Conservation (phyloP, 805 yeast genomes). For the Candida taoyuanica region DNA sequence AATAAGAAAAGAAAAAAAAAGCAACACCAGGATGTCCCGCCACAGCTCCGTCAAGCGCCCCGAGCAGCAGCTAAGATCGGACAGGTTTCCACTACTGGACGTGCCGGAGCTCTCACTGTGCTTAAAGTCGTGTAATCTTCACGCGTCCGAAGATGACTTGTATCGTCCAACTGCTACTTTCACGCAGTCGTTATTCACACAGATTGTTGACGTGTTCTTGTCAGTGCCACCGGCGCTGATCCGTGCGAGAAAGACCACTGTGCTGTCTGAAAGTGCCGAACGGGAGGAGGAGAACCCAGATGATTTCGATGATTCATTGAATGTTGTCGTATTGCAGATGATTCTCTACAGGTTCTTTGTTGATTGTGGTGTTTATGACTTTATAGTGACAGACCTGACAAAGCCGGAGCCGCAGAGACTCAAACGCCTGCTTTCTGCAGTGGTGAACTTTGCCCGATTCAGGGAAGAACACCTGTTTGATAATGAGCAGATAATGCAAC, state of each 20-base stretch:
- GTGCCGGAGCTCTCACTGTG: constrained; percentile 53
- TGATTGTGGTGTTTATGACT: constrained; percentile 75
- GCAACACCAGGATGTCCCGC: constrained; percentile 13
- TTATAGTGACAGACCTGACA: constrained; percentile 65
- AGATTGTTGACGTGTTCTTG: constrained; percentile 55
- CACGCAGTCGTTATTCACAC: constrained; percentile 51
- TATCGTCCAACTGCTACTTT: constrained; percentile 53
- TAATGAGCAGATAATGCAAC: constrained; percentile 56
- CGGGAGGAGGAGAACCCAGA: constrained; percentile 22
- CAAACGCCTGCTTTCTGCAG: constrained; percentile 68
- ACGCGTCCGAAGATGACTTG: constrained; percentile 56
- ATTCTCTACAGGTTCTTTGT: constrained; percentile 58
- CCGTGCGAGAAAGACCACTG: constrained; percentile 15
- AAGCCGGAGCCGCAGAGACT: constrained; percentile 72
- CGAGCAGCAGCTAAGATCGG: constrained; percentile 30
- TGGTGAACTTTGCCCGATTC: constrained; percentile 80
- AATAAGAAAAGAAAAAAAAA: too few relatives aligned
- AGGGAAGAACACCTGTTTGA: constrained; percentile 72
- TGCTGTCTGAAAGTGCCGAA: constrained; percentile 10
- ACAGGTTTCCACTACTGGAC: constrained; percentile 60
- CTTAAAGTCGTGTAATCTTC: constrained; percentile 56
- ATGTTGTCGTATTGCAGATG: constrained; percentile 51
- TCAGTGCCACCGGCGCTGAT: constrained; percentile 40
- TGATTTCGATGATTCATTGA: constrained; percentile 38
- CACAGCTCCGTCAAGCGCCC: constrained; percentile 18